phyloP scores from a whole-genome alignment of 257 asterid genomes.

The Nicotiana benthamiana region DNA sequence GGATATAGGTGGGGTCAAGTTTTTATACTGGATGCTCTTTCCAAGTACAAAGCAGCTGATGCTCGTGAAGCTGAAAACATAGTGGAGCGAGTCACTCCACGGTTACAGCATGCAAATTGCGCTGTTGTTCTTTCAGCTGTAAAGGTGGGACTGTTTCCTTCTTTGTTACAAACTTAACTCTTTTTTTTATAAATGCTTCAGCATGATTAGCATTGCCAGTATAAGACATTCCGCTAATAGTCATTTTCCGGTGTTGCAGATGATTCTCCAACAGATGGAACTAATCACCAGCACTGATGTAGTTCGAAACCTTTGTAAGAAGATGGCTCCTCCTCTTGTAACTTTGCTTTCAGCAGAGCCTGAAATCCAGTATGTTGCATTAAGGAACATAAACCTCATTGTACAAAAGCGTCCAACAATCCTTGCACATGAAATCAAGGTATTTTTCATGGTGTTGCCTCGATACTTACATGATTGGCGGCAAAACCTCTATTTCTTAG shows the following conservation, averaged over 20 bases:
- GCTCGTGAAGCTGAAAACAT: conserved; percentile 99
- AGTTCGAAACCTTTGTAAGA: conserved; percentile 95
- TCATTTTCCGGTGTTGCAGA: conserved; percentile 39
- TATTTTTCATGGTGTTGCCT: conserved; percentile 13
- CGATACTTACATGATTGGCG: not conserved
- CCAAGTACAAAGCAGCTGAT: conserved; percentile 87
- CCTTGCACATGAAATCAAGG: conserved; percentile 98
- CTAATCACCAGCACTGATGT: conserved; percentile 95
- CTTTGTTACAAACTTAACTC: not conserved
- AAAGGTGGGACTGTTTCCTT: conserved; percentile 43
- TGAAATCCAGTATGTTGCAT: conserved; percentile 90
- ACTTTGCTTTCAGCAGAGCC: conserved; percentile 97
- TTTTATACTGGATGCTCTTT: conserved; percentile 96
- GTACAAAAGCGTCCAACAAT: conserved; percentile 96
- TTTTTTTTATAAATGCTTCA: not conserved
- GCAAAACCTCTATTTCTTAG: not conserved
- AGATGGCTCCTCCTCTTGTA: conserved; percentile 99
- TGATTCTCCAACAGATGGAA: conserved; percentile 99
- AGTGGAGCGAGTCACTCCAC: conserved; percentile 96
- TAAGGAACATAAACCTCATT: conserved; percentile 89
- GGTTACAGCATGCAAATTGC: conserved; percentile 97
- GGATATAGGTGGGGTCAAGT: conserved; percentile 97
- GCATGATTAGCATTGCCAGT: not conserved
- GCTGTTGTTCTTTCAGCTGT: conserved; percentile 99
- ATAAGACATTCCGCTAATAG: not conserved